phyloP scores from a whole-genome alignment of 345 rosid genomes.

The Euphorbia lathyris region DNA sequence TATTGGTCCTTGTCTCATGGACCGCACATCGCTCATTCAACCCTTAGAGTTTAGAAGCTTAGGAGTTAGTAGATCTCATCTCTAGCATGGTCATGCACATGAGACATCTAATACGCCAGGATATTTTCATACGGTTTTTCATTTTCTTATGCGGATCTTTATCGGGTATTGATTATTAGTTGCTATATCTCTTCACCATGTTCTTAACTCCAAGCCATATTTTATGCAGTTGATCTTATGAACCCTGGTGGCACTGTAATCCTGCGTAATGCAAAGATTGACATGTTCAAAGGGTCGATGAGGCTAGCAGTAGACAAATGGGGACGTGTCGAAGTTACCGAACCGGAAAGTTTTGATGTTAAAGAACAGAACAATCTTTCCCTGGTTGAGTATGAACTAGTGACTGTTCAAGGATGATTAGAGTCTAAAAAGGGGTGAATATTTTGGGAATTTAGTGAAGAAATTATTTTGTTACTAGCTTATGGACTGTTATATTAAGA shows the following conservation, averaged over 20 bases:
- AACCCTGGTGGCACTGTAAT: conserved; percentile 61
- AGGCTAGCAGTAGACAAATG: conserved; percentile 96
- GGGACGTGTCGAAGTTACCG: conserved; percentile 84
- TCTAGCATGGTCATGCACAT: no score
- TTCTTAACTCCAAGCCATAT: background rate
- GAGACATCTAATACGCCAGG: background rate
- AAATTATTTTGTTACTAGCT: conserved; percentile 24
- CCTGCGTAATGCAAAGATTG: conserved; percentile 86
- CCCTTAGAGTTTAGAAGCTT: background rate
- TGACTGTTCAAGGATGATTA: conserved; percentile 57
- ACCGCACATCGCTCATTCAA: background rate
- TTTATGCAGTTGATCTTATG: conserved; percentile 67
- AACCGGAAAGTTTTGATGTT: conserved; percentile 57
- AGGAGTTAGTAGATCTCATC: background rate
- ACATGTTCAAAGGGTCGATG: conserved; percentile 98
- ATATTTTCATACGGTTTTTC: background rate
- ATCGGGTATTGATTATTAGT: background rate
- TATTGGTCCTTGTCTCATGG: background rate
- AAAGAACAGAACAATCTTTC: conserved; percentile 82
- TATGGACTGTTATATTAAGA: conserved; percentile 13
- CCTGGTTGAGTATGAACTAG: conserved; percentile 81
- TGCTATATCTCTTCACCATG: background rate
- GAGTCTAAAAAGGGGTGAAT: conserved; percentile 23
- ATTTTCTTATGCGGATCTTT: background rate
- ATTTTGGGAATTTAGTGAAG: conserved; percentile 14